Base-by-base conservation (phyloP, 176 grass and related monocot genomes). In the Carex myosuroides region DNA sequence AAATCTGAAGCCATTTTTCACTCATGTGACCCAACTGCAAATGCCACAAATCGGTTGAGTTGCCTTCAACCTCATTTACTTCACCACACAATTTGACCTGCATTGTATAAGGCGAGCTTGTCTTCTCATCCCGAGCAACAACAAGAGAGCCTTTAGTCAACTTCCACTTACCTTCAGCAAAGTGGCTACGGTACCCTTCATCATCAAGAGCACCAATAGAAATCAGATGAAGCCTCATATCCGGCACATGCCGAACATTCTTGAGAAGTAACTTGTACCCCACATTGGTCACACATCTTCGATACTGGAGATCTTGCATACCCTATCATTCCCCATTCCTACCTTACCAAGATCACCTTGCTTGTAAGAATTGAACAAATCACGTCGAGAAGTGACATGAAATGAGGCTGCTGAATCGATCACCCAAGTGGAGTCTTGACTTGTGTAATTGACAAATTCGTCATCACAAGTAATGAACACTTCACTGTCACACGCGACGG, bases 271-370 rank as follows among this genome's bases (percentile, higher is more conserved):
- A 64, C 12, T 12, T 65, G 6, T 6, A 35, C 12, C 20, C 55
- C 0, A 78, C 46, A 60, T 39, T 44, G 3, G 73, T 54, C 7
- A 35, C 5, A 88, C 33, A 52, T 67, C 29, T 33, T 26, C 32
- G 10, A 70, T 85, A 0, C 71, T 30, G 12, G 32, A 1, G 44
- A 88, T 65, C n/a, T 74, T 85, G 68, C 70, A 54, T 1, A 69
- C 13, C 9, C 30, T 54, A 42, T 48, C 37, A 22, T 82, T 85
- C 8, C 26, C 41, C 64, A 89, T 89, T 55, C 67, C 84, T 4
- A 80, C 17, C 5, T 30, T 6, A 1, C 48, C n/a, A 64, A 86
- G 70, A 60, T n/a, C n/a, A n/a, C n/a, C n/a, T n/a, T n/a, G n/a
- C n/a, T n/a, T n/a, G n/a, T n/a, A n/a, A n/a, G n/a, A n/a, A n/a